Evolutionary conservation across 202 grass and related monocot species (phyloP).

Genomic region (Brachypodium distachyon): DNA sequence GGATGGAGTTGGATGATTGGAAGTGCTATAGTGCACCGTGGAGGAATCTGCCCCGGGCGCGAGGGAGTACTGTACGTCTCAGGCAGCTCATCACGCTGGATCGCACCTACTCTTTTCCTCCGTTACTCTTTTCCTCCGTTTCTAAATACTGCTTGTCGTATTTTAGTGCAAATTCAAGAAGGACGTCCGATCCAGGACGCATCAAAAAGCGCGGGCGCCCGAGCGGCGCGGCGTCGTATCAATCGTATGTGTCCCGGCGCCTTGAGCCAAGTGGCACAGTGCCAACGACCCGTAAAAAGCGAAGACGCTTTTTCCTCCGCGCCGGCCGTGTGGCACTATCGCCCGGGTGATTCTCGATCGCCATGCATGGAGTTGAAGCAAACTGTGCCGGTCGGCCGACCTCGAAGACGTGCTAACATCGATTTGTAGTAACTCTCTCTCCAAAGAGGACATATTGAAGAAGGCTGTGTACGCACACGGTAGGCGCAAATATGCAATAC

Average conservation of each 20-base stretch:
- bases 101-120: too few species aligned
- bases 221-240: constrained; percentile 13
- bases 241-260: background rate
- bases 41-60: too few species aligned
- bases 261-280: constrained; percentile 79
- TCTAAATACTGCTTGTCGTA: too few species aligned
- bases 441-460: too few species aligned
- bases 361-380: background rate
- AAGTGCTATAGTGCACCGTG: background rate
- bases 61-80: too few species aligned
- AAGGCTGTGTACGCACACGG: too few species aligned
- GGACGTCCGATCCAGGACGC: constrained; percentile 21
- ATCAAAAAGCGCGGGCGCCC: constrained; percentile 13
- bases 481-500: too few species aligned
- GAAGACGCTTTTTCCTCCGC: background rate
- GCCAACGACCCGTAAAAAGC: constrained; percentile 7
- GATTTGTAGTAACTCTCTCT: too few species aligned
- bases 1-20: background rate
- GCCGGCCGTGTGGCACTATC: background rate
- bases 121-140: too few species aligned
- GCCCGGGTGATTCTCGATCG: background rate
- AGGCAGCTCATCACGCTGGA: too few species aligned
- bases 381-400: background rate
- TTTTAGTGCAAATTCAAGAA: too few species aligned
- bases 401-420: too few species aligned